Conservation (phyloP, 23 red algal species). For the Gracilaria gracilis region DNA sequence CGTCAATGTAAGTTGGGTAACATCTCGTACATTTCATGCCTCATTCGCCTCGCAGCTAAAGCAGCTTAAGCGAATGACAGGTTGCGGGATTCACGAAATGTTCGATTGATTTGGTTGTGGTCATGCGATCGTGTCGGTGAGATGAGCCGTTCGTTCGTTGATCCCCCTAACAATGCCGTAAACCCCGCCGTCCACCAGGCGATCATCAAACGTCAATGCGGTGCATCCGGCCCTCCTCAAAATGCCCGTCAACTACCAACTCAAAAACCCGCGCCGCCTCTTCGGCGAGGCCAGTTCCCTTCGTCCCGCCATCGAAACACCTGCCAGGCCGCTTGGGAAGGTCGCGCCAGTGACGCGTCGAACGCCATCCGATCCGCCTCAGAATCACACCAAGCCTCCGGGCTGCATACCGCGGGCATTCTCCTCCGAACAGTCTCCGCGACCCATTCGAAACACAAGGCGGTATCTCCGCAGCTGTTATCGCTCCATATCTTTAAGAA, state of each 20-base stretch:
- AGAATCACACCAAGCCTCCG: slow-evolving; percentile 9
- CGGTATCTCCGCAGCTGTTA: slow-evolving; percentile 55
- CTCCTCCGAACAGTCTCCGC: slow-evolving; percentile 66
- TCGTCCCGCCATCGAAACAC: slow-evolving; percentile 18
- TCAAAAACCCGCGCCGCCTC: slow-evolving; percentile 60
- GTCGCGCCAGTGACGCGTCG: background rate
- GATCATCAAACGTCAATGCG: too few species aligned
- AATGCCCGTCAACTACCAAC: slow-evolving; percentile 71
- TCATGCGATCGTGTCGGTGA: too few species aligned
- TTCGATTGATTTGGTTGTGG: slow-evolving; percentile 87
- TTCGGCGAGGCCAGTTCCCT: slow-evolving; percentile 69
- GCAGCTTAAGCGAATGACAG: slow-evolving; percentile 86
- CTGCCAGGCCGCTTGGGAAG: slow-evolving; percentile 2
- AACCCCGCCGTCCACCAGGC: too few species aligned
- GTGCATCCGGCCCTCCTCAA: too few species aligned
- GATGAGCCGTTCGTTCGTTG: too few species aligned
- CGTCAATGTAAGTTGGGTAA: background rate
- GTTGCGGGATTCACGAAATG: slow-evolving; percentile 91
- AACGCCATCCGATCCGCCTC: background rate
- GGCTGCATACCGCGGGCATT: slow-evolving; percentile 61
- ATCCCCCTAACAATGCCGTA: too few species aligned
- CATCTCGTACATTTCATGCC: background rate
- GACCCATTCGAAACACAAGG: slow-evolving; percentile 59
- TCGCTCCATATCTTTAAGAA: slow-evolving; percentile 61
- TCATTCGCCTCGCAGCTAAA: slow-evolving; percentile 28